Evolutionary conservation across 805 yeast species (phyloP), one percentile per base, ranked within the genome.

Genomic region (Komagataella pseudopastoris): DNA sequence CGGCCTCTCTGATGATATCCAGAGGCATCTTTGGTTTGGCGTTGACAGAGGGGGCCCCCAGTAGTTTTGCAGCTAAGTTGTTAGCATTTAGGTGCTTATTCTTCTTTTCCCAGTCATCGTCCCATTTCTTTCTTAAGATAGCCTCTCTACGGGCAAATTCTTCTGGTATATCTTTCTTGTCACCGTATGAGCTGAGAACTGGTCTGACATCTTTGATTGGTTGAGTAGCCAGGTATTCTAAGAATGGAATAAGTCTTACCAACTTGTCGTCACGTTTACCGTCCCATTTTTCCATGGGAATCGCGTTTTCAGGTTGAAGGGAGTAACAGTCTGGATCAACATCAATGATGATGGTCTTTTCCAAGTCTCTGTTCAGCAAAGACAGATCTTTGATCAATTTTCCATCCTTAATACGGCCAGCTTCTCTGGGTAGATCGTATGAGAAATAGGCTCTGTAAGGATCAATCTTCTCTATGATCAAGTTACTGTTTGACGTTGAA

Each of bases 231-330:
- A 93, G 70, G 71, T 87, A 93, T 71, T 93, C 99, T 59, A 93
- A 78, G 71, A 93, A 83, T 53, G 98, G 97, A 62, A 93, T 88
- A 69, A 90, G 71, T 60, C 76, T 76, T 58, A 93, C 74, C 61
- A 93, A 76, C 52, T 75, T 74, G 66, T 91, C 96, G 63, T 87
- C 96, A 39, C 85, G 76, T 55, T 71, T 71, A 56, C 99, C 99
- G 51, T 75, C 77, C 99, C 99, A 93, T 55, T 85, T 80, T 56
- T 80, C 74, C 67, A 88, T 70, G 54, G 88, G 81, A 56, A 93
- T 78, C n/a, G 96, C 91, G 67, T 93, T 93, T 60, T 90, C 96
- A 2, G 96, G 96, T 71, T 91, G 97, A 67, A 87, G 66, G 47
- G 84, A 75, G 61, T 78, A 83, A 45, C 85, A 74, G 46, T 82